Base-by-base conservation (phyloP, 257 asterid genomes). In the Solanum okadae region DNA sequence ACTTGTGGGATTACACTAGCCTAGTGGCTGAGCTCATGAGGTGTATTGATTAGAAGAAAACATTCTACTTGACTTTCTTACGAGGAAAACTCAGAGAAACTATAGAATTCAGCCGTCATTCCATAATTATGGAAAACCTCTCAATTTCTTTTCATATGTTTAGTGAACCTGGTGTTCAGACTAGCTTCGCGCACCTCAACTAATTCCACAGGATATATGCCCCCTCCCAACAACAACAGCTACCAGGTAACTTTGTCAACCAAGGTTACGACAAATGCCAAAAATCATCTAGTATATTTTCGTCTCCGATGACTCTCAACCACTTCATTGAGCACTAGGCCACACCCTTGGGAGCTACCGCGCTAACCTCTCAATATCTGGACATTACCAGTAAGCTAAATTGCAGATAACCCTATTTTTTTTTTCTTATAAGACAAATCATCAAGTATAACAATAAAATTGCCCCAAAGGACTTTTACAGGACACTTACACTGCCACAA, bases 401-500 rank as follows among this genome's bases (percentile, higher is more conserved):
- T 37, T 37, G 40, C 40, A 37, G 40, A 37, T 37, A 37, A 37
- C 40, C 38, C 40, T 37, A 37, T 35, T n/a, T 23, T 1, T 61
- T 56, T 23, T 23, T 61, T 9, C 59, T 38, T 77, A 23, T 23
- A 23, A n/a, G 33, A 23, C 11, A 76, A 76, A 38, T 78, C 16
- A 81, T 46, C 34, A 9, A 42, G 83, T 37, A 23, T 11, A 38
- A 76, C 18, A 42, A 14, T 16, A 27, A 16, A 81, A 81, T 29
- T 16, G 68, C 38, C 86, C 14, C 29, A 6, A n/a, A 42, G 33
- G 34, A 65, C 8, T 40, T 44, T 44, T 15, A 44, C 40, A 27
- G 6, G 49, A 44, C 65, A 79, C 98, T 91, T 87, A 96, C 99
- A 89, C 92, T 88, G 87, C 99, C 99, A 89, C 99, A 96, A 34